Evolutionary conservation across 768 basidiomycete species (phyloP), one percentile per base, ranked within the genome.

Genomic region (Tricholoma terreum): DNA sequence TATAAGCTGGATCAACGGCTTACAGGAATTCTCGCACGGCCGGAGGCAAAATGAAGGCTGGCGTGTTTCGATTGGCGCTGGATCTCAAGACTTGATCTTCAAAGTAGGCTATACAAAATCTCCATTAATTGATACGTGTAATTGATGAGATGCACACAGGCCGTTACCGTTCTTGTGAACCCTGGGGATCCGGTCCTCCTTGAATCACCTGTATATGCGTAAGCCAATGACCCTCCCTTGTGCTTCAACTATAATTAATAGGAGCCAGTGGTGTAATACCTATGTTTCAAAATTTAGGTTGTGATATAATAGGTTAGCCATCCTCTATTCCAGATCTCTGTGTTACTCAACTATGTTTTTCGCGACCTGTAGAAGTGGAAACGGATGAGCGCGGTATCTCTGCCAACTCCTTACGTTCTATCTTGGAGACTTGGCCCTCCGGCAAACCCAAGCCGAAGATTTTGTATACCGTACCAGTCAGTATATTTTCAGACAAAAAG

Each of bases 71-170:
- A 74, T 97, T 10, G 93, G 94, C 1, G 79, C 80, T 35, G 96
- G 96, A 10, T 91, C 90, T 43, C 95, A 97, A 72, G 94, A 97
- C 76, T 68, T 93, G 61, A 83, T 98, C 50, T 88, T 80, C 75
- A 97, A 95, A 82, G 93, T 90, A 52, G 4, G 76, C 62, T 53
- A 1, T 43, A 27, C 33, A 33, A 35, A 40, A 42, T n/a, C 33
- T 31, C 24, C 17, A 30, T 33, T 19, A 9, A 36, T 42, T 35
- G 45, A 34, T 40, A 46, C 38, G 46, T 38, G 55, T 21, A 35
- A 54, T 33, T 35, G 27, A 46, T 67, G 40, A 66, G 65, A 27
- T 76, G 15, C 27, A 10, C 27, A 54, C 38, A 94, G 89, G 87
- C 85, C 17, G 81, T 90, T 61, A 69, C 77, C 22, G 80, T 87